Percentiles rank a stretch among this genome's conserved stretches.
Evolutionary conservation across 1,139 yeast species (phyloP).

Genomic region (Taphrina populina): DNA sequence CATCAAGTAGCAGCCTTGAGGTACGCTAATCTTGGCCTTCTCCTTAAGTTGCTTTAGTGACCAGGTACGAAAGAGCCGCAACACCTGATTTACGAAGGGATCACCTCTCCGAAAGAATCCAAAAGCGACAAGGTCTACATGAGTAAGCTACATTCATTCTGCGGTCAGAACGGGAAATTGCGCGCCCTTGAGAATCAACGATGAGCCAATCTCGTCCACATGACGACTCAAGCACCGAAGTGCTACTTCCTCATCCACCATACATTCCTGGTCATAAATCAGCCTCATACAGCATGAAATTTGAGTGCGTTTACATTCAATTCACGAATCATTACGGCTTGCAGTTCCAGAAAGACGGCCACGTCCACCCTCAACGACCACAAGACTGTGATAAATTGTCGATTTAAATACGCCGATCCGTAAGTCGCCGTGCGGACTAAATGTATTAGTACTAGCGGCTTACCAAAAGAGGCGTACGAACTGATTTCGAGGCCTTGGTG

Average conservation of each 20-base stretch:
- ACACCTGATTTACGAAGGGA: slow-evolving; percentile 28
- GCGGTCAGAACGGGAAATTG: neutral
- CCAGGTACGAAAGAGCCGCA: slow-evolving; percentile 31
- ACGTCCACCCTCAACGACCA: slow-evolving; percentile 34
- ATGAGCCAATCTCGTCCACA: slow-evolving; percentile 28
- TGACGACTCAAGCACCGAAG: slow-evolving; percentile 9
- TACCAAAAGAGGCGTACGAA: slow-evolving; percentile 4
- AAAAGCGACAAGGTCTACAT: slow-evolving; percentile 14
- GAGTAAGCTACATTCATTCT: neutral
- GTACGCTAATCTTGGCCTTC: slow-evolving; percentile 33
- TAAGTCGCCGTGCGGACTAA: slow-evolving; percentile 13
- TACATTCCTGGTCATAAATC: slow-evolving; percentile 4
- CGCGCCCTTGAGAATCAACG: slow-evolving; percentile 5
- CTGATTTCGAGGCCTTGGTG: slow-evolving; percentile 33
- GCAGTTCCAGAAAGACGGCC: slow-evolving; percentile 22
- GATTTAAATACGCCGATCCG: slow-evolving; percentile 31
- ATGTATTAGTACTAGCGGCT: neutral
- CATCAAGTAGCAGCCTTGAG: slow-evolving; percentile 32
- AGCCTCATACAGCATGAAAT: neutral
- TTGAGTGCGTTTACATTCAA: neutral
- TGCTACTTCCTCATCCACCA: slow-evolving; percentile 15
- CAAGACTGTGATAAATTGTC: slow-evolving; percentile 34
- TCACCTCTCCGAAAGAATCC: slow-evolving; percentile 32
- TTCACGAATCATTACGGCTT: slow-evolving; percentile 17
- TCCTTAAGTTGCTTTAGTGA: slow-evolving; percentile 33